phyloP scores from a whole-genome alignment of 768 basidiomycete species.

The Hericium coralloides region DNA sequence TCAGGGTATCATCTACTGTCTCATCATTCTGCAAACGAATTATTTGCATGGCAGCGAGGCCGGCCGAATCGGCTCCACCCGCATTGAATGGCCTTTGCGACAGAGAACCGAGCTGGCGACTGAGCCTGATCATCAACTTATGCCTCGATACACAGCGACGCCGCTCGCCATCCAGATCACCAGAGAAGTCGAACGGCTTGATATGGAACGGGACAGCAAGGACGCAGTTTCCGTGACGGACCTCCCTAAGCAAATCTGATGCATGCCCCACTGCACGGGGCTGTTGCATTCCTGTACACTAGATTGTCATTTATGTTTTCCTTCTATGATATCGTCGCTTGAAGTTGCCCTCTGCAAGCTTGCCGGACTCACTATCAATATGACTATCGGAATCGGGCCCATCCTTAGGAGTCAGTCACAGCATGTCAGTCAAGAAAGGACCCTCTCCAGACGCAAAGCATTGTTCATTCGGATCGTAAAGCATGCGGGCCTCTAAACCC shows the following conservation, averaged over 20 bases:
- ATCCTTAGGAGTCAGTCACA: too few relatives aligned
- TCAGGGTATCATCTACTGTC: not conserved
- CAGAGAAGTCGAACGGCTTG: not conserved
- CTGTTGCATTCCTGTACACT: too few relatives aligned
- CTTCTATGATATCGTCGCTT: too few relatives aligned
- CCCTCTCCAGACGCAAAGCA: not conserved
- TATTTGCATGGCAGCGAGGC: not conserved
- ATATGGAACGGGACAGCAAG: not conserved
- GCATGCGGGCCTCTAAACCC: not conserved
- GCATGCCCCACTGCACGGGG: too few relatives aligned
- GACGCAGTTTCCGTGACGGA: too few relatives aligned
- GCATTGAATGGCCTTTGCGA: not conserved
- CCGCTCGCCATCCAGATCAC: not conserved
- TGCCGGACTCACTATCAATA: too few relatives aligned
- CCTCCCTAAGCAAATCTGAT: too few relatives aligned
- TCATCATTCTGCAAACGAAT: not conserved
- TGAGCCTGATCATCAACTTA: too few relatives aligned
- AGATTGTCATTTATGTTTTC: too few relatives aligned
- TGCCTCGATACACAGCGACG: not conserved
- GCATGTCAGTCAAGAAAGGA: not conserved
- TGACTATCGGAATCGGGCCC: too few relatives aligned
- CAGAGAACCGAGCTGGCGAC: not conserved
- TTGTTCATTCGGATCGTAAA: too few relatives aligned
- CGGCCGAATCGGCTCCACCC: not conserved
- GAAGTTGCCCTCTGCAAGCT: too few relatives aligned